Percentiles rank a stretch among this genome's conserved stretches.
These are phyloP conservation scores for Starmerella sirachaensis DNA, from an alignment of 805 yeast species.

Conservation along the genomic window DNA sequence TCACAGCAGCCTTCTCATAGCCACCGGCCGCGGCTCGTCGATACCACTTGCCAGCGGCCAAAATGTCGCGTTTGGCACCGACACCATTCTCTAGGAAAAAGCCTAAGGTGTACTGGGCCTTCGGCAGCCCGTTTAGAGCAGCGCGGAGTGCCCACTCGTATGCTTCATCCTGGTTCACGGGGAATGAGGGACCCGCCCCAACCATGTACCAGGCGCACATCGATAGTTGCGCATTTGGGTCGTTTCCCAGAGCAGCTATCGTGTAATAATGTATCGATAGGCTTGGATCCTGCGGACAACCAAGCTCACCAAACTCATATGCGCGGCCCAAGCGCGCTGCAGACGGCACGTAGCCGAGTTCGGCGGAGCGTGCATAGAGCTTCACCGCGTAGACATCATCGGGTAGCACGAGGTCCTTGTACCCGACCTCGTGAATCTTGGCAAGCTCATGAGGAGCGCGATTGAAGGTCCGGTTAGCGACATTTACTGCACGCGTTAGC, in stretches of 20 bases:
- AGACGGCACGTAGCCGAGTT: constrained; percentile 71
- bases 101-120: constrained; percentile 78
- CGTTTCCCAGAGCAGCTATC: constrained; percentile 79
- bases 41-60: constrained; percentile 63
- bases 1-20: constrained; percentile 38
- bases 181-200: constrained; percentile 76
- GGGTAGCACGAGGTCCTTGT: constrained; percentile 71
- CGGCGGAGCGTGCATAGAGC: constrained; percentile 77
- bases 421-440: constrained; percentile 71
- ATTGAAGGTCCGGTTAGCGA: constrained; percentile 70
- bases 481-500: constrained; percentile 76
- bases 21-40: constrained; percentile 55
- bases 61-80: constrained; percentile 55
- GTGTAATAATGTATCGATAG: constrained; percentile 87
- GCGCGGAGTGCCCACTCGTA: constrained; percentile 91
- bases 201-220: constrained; percentile 94
- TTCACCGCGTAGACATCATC: constrained; percentile 78
- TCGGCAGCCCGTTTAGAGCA: constrained; percentile 58
- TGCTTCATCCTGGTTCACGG: constrained; percentile 70
- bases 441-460: constrained; percentile 95
- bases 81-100: constrained; percentile 77
- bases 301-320: constrained; percentile 64
- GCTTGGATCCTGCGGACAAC: constrained; percentile 64
- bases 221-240: constrained; percentile 80
- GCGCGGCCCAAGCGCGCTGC: constrained; percentile 69